Evolutionary conservation across 1,284 basidiomycete species (phyloP).

Genomic region (Ceratobasidium sp.): DNA sequence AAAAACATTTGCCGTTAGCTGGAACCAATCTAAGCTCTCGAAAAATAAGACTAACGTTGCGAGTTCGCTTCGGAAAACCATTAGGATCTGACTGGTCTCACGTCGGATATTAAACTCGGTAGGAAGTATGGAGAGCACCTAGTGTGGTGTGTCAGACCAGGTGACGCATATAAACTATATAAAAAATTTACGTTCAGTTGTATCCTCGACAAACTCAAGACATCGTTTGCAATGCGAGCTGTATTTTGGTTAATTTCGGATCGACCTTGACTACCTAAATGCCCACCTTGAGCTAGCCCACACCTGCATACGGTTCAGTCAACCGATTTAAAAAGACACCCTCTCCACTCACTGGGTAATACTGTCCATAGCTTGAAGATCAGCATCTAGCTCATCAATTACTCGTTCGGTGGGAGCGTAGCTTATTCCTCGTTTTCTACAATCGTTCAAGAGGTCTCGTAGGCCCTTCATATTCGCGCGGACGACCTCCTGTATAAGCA

Average conservation of each 20-base stretch:
- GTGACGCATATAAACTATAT: not conserved
- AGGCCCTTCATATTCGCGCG: constrained; percentile 51
- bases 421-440: constrained; percentile 18
- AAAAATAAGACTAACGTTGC: constrained; percentile 53
- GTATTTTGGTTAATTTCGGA: constrained; percentile 48
- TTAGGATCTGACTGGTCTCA: constrained; percentile 36
- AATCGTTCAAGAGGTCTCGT: constrained; percentile 42
- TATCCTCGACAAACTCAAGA: constrained; percentile 60
- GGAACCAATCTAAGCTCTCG: not conserved
- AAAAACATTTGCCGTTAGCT: not conserved
- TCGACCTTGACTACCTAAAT: not conserved
- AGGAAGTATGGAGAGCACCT: constrained; percentile 43
- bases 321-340: not conserved
- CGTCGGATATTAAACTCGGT: constrained; percentile 45
- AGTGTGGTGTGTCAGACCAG: not conserved
- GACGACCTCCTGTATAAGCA: constrained; percentile 44
- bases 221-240: constrained; percentile 61
- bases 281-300: constrained; percentile 39
- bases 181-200: constrained; percentile 53
- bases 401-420: constrained; percentile 51
- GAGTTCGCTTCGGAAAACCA: constrained; percentile 59
- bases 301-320: constrained; percentile 5
- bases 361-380: constrained; percentile 54
- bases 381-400: constrained; percentile 58
- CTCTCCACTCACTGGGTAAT: constrained; percentile 24